Conservation (phyloP, 140 eudicot species). For the Senecio squalidus region DNA sequence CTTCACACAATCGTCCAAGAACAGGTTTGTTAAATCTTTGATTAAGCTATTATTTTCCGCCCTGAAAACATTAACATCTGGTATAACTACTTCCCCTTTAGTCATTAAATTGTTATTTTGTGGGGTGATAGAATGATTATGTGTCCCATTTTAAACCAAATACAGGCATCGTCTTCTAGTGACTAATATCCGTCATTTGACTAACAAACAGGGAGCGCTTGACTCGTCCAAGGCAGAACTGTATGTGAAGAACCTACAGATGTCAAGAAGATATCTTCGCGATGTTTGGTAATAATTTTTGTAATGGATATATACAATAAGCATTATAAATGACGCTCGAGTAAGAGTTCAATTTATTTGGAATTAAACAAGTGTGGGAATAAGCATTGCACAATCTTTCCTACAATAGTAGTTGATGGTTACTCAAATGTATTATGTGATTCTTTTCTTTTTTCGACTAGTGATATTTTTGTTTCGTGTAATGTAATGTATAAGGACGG, state of each 20-base stretch:
- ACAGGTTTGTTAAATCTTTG: constrained; percentile 13
- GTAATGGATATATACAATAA: not conserved
- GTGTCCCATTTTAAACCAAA: not conserved
- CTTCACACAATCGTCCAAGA: constrained; percentile 72
- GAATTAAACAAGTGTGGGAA: not conserved
- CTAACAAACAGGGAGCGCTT: constrained; percentile 50
- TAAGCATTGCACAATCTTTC: not conserved
- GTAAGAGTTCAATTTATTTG: not conserved
- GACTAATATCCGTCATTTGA: not conserved
- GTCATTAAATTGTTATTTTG: not conserved
- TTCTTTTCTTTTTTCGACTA: not conserved
- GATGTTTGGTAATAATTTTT: constrained; percentile 25
- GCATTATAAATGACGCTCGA: no score
- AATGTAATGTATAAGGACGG: constrained; percentile 1
- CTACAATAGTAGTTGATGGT: not conserved
- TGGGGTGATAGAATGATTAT: not conserved
- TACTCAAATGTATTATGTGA: not conserved
- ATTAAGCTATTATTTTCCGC: not conserved
- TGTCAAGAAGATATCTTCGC: constrained; percentile 26
- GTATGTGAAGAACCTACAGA: constrained; percentile 63
- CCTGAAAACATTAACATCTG: not conserved
- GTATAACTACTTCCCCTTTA: not conserved
- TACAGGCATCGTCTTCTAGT: not conserved
- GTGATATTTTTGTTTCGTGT: constrained; percentile 3
- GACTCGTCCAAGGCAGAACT: constrained; percentile 51